Conservation (phyloP, 768 basidiomycete genomes). For the Dentipellis sp. region DNA sequence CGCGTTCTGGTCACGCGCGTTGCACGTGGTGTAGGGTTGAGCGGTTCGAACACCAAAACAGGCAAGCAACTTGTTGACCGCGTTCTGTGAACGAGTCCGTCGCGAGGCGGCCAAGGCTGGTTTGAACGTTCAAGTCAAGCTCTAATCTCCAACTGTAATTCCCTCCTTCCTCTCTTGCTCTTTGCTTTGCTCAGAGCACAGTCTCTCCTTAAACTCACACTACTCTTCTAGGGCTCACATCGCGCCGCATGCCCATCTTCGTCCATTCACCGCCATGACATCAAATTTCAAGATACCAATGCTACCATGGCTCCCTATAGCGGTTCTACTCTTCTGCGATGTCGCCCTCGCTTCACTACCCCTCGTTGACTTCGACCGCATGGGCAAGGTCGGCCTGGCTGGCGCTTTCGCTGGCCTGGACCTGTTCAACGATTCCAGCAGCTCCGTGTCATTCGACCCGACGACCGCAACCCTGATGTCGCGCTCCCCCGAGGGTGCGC, state of each 20-base stretch:
- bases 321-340: constrained; percentile 21
- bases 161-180: not conserved
- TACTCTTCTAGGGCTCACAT: not conserved
- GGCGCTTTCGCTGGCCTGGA: constrained; percentile 87
- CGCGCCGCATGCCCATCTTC: not conserved
- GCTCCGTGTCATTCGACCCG: constrained; percentile 52
- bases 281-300: constrained; percentile 8
- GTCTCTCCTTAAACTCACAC: not conserved
- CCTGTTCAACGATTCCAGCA: constrained; percentile 50
- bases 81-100: not conserved
- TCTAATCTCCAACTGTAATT: not conserved
- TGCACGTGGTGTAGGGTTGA: not conserved
- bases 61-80: not conserved
- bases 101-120: not conserved
- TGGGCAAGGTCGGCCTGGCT: constrained; percentile 86
- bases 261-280: not conserved
- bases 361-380: constrained; percentile 62
- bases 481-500: constrained; percentile 53
- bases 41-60: not conserved
- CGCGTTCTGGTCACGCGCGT: not conserved
- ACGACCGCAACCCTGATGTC: constrained; percentile 63
- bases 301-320: constrained; percentile 13
- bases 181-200: too few species aligned
- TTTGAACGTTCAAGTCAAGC: not conserved
- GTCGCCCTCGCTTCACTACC: constrained; percentile 21